Conservation (phyloP, 2,329 filamentous ascomycete genomes). For the Pyrenochaeta sp. region DNA sequence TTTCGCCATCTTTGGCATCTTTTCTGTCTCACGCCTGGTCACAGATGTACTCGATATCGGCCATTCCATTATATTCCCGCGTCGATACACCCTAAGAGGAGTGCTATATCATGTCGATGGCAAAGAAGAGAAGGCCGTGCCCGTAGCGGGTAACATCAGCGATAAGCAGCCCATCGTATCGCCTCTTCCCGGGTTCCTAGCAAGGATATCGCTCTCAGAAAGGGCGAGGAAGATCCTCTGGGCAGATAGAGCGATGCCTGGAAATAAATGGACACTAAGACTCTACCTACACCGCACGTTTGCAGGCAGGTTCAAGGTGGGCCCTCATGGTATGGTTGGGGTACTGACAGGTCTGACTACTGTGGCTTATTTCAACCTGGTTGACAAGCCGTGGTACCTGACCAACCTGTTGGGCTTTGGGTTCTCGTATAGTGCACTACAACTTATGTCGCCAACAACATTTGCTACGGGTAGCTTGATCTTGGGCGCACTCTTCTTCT, state of each 20-base stretch:
- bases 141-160: conserved; percentile 37
- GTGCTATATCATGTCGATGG: conserved; percentile 59
- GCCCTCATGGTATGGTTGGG: conserved; percentile 63
- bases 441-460: conserved; percentile 87
- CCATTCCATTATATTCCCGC: conserved; percentile 76
- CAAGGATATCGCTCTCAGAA: conserved; percentile 56
- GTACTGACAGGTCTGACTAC: conserved; percentile 63
- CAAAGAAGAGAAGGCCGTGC: conserved; percentile 42
- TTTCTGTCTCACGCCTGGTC: conserved; percentile 76
- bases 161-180: conserved; percentile 44
- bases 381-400: conserved; percentile 71
- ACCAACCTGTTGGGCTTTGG: conserved; percentile 89
- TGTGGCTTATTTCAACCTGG: conserved; percentile 70
- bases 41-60: conserved; percentile 74
- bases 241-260: conserved; percentile 57
- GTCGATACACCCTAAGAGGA: conserved; percentile 66
- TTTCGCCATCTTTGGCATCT: conserved; percentile 81
- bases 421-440: conserved; percentile 83
- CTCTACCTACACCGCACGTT: conserved; percentile 63
- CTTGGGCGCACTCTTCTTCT: conserved; percentile 83
- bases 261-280: conserved; percentile 61
- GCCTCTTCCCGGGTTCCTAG: conserved; percentile 62
- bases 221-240: conserved; percentile 54
- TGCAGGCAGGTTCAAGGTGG: conserved; percentile 62
- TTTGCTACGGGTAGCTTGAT: conserved; percentile 84